Base-by-base conservation (phyloP, 2,329 filamentous ascomycete species). In the Trichoderma sp. region DNA sequence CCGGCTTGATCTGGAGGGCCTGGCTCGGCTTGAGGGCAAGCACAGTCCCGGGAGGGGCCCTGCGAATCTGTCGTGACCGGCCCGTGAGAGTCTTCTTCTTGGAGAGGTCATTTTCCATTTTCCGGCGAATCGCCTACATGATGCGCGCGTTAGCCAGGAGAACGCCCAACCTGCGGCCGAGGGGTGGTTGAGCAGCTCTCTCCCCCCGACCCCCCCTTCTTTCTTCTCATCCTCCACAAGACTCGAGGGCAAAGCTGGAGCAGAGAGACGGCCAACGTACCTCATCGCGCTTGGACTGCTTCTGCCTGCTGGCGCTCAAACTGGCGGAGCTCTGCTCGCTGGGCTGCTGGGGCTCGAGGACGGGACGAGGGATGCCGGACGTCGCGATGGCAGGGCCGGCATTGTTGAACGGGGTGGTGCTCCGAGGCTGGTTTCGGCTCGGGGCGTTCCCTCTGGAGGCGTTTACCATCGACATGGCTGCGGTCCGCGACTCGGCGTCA, bases 271-370 rank as follows among this genome's bases (percentile, higher is more conserved):
- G n/a, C n/a, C 69, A 82, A 60, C 86, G 74, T 83, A 99, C 95
- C 90, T 99, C 95, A 89, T 99, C 95, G 79, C 93, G 89, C 82
- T 98, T 98, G 71, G 89, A 90, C 84, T 97, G 94, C 81, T 97
- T 97, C 78, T 95, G 91, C 75, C 95, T 88, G 79, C 94, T 98
- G 72, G 93, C 91, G 80, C 92, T 97, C 80, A 97, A 86, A 63
- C 51, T n/a, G 45, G 44, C 57, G 30, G 92, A 91, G 69, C 76
- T 79, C 64, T 78, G 70, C 71, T 90, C 90, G 79, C 81, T 87
- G 69, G 82, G 81, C 70, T 83, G 78, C 60, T 92, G 90, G 68
- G 59, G 77, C 58, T 93, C 90, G 68, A 87, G 81, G 58, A 90
- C 86, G 52, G 90, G 90, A 72, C 91, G 85, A 71, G 90, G 90